Evolutionary conservation across 371 early-diverging fungal genomes (phyloP), one percentile per base, ranked within the genome.

Genomic region (Zancudomyces culisetae): DNA sequence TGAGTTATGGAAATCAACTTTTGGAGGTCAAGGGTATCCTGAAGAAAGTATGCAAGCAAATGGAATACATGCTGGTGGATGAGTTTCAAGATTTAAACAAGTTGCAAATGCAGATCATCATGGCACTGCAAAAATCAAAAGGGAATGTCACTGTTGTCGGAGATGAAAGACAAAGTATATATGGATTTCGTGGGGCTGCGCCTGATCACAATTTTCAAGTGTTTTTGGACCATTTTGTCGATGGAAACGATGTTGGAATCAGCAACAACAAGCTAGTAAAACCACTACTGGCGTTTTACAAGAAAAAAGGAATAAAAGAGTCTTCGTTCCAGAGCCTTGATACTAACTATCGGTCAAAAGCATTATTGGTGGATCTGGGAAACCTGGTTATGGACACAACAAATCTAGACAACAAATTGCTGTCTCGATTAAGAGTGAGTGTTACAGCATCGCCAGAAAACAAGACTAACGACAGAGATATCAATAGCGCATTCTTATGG

Each of bases 41-140:
- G 27, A 50, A 2, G 23, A 42, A 1, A 43, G 60, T 57, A 40
- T 72, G 27, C 47, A 52, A 18, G 1, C 39, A 55, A 55, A 61
- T 46, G 24, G 55, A 55, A 35, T 65, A 72, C 50, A 60, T 78
- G 12, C 59, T 80, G 12, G 75, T 80, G 0, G 80, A 80, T 49
- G 80, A 79, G 72, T 80, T 77, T 47, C 80, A 80, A 70, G 80
- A 80, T 42, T 71, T 78, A 24, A 80, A 77, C 48, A 27, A 58
- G 40, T 61, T 74, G 43, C 80, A 80, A 60, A 76, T 73, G 51
- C 60, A 66, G 18, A 58, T 80, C 23, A 64, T 78, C 48, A 57
- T 54, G 56, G 62, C 19, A 30, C 49, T 58, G 52, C 68, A 64
- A 47, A 27, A 26, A 10, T 57, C 55, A 10, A 49, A 58, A 15